phyloP scores from a whole-genome alignment of 805 yeast species.

The Teunomyces atbi region DNA sequence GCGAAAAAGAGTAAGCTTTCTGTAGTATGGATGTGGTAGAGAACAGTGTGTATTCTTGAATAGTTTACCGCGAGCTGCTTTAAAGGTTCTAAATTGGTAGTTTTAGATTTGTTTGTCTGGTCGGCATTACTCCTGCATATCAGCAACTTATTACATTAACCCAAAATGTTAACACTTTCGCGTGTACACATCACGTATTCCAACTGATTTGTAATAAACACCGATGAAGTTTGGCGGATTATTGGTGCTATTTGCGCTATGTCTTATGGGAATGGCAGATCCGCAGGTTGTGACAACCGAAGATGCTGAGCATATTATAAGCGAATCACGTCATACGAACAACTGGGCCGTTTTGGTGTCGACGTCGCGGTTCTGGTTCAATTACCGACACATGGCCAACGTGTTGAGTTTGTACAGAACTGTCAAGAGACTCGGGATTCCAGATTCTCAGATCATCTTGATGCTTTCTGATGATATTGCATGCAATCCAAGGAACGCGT shows the following conservation, averaged over 20 bases:
- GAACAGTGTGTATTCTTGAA: too few species aligned
- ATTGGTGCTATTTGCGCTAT: conserved; percentile 6
- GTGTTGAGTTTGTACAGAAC: conserved; percentile 92
- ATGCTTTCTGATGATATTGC: conserved; percentile 98
- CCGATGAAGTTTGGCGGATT: background rate
- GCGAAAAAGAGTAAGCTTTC: too few species aligned
- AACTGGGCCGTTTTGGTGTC: conserved; percentile 90
- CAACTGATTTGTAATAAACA: background rate
- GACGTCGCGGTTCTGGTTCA: conserved; percentile 97
- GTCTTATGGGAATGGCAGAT: conserved; percentile 5
- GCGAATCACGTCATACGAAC: conserved; percentile 53
- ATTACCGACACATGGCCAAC: conserved; percentile 97
- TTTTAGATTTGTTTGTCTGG: too few species aligned
- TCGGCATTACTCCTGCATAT: too few species aligned
- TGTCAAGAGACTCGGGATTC: conserved; percentile 92
- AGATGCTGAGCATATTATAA: conserved; percentile 22
- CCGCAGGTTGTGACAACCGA: conserved; percentile 14
- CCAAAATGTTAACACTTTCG: too few species aligned
- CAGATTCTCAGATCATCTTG: conserved; percentile 93
- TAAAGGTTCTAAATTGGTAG: too few species aligned
- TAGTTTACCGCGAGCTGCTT: too few species aligned
- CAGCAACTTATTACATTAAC: too few species aligned
- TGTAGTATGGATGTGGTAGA: too few species aligned
- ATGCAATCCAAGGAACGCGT: conserved; percentile 92
- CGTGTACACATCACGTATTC: background rate